These are phyloP conservation scores for Musa itinerans DNA, from an alignment of 176 grass and related monocot genomes.

Conservation along the genomic window DNA sequence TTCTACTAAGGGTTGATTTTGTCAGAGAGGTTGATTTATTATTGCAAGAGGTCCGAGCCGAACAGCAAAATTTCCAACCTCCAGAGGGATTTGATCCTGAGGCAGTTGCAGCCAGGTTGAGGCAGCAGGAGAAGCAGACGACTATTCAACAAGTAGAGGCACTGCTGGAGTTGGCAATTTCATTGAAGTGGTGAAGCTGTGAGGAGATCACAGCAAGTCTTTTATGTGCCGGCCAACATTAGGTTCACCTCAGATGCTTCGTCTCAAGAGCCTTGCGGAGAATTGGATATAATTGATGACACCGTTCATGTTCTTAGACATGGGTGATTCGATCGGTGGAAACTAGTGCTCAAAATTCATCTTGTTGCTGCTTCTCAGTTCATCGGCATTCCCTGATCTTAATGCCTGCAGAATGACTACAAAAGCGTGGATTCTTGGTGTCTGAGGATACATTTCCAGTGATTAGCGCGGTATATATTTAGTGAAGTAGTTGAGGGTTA, in stretches of 20 bases:
- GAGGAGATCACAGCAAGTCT: not conserved
- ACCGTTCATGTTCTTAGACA: not conserved
- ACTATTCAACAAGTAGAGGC: conserved; percentile 62
- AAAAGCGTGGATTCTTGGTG: too few species aligned
- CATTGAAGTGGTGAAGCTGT: conserved; percentile 59
- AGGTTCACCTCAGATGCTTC: not conserved
- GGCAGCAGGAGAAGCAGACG: conserved; percentile 72
- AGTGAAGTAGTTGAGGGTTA: too few species aligned
- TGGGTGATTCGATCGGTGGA: not conserved
- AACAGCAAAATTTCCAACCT: conserved; percentile 32
- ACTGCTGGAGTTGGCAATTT: conserved; percentile 54
- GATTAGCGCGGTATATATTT: too few species aligned
- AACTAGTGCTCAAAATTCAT: too few species aligned
- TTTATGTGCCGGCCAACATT: not conserved
- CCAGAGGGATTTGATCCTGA: conserved; percentile 60
- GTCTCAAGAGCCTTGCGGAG: not conserved
- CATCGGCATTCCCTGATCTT: too few species aligned
- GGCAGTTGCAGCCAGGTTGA: conserved; percentile 64
- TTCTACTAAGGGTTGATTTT: conserved; percentile 82
- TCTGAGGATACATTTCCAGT: too few species aligned
- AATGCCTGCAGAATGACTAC: too few species aligned
- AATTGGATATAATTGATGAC: not conserved
- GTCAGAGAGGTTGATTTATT: conserved; percentile 66
- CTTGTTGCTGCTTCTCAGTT: too few species aligned
- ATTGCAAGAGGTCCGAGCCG: conserved; percentile 63